Evolutionary conservation across 2,329 filamentous ascomycete species (phyloP), one percentile per base, ranked within the genome.

Genomic region (Aspergillus carbonarius): DNA sequence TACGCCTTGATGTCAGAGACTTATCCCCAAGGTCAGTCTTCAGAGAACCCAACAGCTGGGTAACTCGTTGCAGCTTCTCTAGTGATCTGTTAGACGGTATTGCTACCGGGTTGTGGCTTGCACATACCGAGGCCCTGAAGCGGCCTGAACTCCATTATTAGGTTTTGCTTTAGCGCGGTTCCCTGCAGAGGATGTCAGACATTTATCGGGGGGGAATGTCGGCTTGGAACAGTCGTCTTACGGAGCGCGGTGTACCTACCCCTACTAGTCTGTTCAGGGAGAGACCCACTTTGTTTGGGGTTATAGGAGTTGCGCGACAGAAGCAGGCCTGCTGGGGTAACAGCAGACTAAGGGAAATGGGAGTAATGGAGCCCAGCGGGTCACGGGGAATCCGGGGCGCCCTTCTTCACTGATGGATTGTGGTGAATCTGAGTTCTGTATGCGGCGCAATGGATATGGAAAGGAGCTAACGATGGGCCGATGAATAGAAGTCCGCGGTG

Each of bases 41-140:
- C 40, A 96, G 80, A 44, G 82, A 82, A 40, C 82, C 76, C 63
- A 95, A 76, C 15, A 95, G 77, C 54, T 81, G 79, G 15, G 82
- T 85, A 40, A 93, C 89, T 55, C 90, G 84, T 59, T 85, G 79
- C 57, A 89, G 81, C 76, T 93, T 92, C 60, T 80, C 84, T 91
- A 68, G 60, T 56, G n/a, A 17, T 17, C 42, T 18, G 23, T 53
- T 39, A 37, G 23, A 20, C 13, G 30, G 42, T n/a, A 39, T 35
- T 30, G 15, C 42, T 39, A 37, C 57, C 30, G 35, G 8, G n/a
- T 25, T 39, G 7, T 32, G 27, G 42, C 15, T 56, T 46, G 51
- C 18, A 23, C 61, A 55, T 67, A 72, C 71, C 71, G 64, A 68
- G 52, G 39, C 69, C 69, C 27, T 67, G 64, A 50, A 69, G 60